Percentiles rank a stretch among this genome's conserved stretches.
Conservation (phyloP, 2,329 filamentous ascomycete species). For the Xylaria sp. region DNA sequence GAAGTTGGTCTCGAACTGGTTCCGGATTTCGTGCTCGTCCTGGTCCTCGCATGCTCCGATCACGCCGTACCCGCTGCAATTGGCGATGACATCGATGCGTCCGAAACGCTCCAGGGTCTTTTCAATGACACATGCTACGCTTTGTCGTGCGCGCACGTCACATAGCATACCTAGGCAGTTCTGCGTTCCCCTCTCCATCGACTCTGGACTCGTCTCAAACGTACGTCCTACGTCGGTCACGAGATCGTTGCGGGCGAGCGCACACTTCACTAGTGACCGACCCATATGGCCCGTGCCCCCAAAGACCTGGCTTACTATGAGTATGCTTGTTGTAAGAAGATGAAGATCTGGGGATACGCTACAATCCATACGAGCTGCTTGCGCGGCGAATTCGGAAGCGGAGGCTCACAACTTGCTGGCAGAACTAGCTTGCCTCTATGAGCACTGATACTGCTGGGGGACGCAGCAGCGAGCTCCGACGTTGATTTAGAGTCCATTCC, state of each 20-base stretch:
- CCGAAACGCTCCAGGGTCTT: slow-evolving; percentile 79
- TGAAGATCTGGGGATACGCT: slow-evolving; percentile 50
- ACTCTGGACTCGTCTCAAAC: slow-evolving; percentile 76
- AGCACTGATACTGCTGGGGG: slow-evolving; percentile 42
- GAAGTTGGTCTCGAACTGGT: slow-evolving; percentile 98
- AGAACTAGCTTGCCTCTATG: slow-evolving; percentile 65
- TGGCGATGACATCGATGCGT: slow-evolving; percentile 87
- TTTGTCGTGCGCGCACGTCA: slow-evolving; percentile 85
- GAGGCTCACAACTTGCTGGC: slow-evolving; percentile 87
- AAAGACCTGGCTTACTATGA: slow-evolving; percentile 71
- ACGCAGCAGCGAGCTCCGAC: slow-evolving; percentile 44
- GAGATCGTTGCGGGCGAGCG: slow-evolving; percentile 81
- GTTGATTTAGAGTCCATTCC: slow-evolving; percentile 46
- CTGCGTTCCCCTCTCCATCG: slow-evolving; percentile 76
- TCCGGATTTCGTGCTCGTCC: slow-evolving; percentile 91
- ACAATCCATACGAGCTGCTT: slow-evolving; percentile 91
- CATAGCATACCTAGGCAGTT: slow-evolving; percentile 85
- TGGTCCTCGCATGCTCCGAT: slow-evolving; percentile 97
- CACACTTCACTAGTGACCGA: slow-evolving; percentile 84
- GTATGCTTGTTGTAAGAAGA: slow-evolving; percentile 14
- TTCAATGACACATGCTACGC: slow-evolving; percentile 77
- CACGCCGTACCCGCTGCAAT: slow-evolving; percentile 94
- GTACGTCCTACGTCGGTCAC: slow-evolving; percentile 88
- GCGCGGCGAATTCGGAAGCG: slow-evolving; percentile 73
- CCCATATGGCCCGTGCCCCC: slow-evolving; percentile 98